A percentile compares a stretch with the other conserved stretches of the same genome.
phyloP scores from a whole-genome alignment of 2,329 filamentous ascomycete genomes.

The Colletotrichum abscissum region DNA sequence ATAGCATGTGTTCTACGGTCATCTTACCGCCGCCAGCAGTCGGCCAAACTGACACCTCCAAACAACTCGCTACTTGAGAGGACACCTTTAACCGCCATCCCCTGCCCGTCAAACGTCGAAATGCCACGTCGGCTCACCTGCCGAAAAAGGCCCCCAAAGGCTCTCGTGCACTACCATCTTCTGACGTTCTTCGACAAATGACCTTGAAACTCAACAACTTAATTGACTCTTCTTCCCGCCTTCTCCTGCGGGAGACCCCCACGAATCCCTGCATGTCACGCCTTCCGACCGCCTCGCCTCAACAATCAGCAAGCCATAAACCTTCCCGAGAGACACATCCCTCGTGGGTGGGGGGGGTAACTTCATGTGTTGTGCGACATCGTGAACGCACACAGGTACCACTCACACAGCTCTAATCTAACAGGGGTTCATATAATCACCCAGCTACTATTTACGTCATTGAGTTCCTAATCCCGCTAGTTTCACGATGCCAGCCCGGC shows the following conservation, averaged over 20 bases:
- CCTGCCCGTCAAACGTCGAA: not conserved
- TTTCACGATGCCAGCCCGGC: conserved; percentile 31
- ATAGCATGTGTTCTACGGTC: not conserved
- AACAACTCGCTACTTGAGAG: not conserved
- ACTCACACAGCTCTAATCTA: not conserved
- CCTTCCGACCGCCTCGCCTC: conserved; percentile 27
- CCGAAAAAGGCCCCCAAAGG: not conserved
- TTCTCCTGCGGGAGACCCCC: conserved; percentile 15
- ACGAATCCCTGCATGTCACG: conserved; percentile 25
- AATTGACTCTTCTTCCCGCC: not conserved
- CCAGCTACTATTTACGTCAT: conserved; percentile 28
- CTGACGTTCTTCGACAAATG: not conserved
- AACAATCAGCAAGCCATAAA: conserved; percentile 22
- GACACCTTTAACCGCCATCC: not conserved
- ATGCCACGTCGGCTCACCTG: conserved; percentile 17
- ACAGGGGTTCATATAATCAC: conserved; percentile 12
- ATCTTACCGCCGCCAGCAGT: not conserved
- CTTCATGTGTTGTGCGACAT: conserved; percentile 6
- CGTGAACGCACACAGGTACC: conserved; percentile 16
- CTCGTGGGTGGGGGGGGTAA: conserved; percentile 12
- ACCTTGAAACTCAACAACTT: conserved; percentile 1
- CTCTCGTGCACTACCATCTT: conserved; percentile 13
- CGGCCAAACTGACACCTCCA: conserved; percentile 1
- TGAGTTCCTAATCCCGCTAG: conserved; percentile 12
- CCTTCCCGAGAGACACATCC: conserved; percentile 9